Conservation (phyloP, 345 rosid species). For the Barbarea vulgaris region DNA sequence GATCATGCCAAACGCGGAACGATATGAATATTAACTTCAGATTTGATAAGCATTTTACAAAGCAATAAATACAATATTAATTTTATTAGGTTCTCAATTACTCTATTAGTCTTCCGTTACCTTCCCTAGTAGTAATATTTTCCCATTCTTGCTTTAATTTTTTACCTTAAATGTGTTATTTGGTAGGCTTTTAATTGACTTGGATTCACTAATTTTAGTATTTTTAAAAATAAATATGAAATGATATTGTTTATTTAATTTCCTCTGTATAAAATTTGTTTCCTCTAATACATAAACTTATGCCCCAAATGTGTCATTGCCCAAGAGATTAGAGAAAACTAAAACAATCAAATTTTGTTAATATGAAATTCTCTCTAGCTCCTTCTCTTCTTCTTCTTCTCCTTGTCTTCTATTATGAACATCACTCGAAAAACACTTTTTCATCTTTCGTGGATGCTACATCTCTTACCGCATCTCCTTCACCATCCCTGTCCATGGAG, state of each 20-base stretch:
- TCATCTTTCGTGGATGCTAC: conserved; percentile 30
- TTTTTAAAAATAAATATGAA: not conserved
- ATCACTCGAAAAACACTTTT: conserved; percentile 1
- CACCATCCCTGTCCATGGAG: conserved; percentile 20
- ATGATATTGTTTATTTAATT: not conserved
- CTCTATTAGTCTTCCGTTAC: conserved; percentile 19
- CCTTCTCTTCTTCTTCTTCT: conserved; percentile 12
- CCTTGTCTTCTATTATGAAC: conserved; percentile 9
- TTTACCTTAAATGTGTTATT: conserved; percentile 7
- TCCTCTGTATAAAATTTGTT: not conserved
- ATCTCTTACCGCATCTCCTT: conserved; percentile 17
- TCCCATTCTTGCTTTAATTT: not conserved
- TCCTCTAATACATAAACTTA: not conserved
- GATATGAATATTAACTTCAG: not conserved
- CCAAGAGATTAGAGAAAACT: not conserved
- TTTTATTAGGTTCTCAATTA: not conserved
- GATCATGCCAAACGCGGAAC: conserved; percentile 24
- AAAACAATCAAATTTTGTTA: conserved; percentile 2
- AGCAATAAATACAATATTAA: conserved; percentile 34
- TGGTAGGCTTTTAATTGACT: not conserved
- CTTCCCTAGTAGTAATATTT: not conserved
- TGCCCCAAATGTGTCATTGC: conserved; percentile 10
- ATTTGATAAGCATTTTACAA: conserved; percentile 8
- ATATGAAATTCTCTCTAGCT: conserved; percentile 26
- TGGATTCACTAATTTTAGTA: not conserved